Evolutionary conservation across 306 rosid genomes (phyloP).

Genomic region (Cucumis cinereus): DNA sequence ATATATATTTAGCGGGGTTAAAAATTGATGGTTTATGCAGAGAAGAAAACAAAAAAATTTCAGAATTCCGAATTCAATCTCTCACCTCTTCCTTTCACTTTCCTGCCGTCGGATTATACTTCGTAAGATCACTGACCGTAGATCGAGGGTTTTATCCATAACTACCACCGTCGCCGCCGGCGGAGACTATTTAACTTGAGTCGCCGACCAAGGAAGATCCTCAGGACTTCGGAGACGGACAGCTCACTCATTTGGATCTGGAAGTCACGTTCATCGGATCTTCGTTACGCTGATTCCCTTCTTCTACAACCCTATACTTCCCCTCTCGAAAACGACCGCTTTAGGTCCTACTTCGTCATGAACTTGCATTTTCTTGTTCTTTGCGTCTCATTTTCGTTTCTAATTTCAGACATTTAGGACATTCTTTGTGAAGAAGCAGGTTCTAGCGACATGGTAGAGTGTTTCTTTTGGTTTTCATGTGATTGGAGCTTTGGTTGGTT

Average conservation of each 20-base stretch:
- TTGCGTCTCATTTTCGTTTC: not conserved
- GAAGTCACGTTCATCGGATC: not conserved
- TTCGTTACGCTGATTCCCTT: not conserved
- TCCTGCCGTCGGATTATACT: slow-evolving; percentile 1
- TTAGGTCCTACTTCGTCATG: not conserved
- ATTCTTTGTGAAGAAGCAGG: not conserved
- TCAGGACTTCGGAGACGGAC: not conserved
- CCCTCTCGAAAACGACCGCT: not conserved
- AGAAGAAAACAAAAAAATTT: not conserved
- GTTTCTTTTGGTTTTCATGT: not conserved
- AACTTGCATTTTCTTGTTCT: not conserved
- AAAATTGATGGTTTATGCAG: not conserved
- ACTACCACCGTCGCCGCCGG: slow-evolving; percentile 1
- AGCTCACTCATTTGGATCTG: slow-evolving; percentile 3
- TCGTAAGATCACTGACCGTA: not conserved
- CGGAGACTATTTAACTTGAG: not conserved
- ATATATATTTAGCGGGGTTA: too few species aligned
- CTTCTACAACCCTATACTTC: slow-evolving; percentile 1
- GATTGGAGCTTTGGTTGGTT: slow-evolving; percentile 1
- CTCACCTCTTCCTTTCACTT: not conserved
- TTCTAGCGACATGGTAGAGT: not conserved
- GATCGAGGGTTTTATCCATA: slow-evolving; percentile 6
- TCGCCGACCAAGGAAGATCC: not conserved
- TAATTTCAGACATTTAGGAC: not conserved
- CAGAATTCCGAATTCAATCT: not conserved